Base-by-base conservation (phyloP, 352 stramenopile genomes). In the Phytophthora rubi region DNA sequence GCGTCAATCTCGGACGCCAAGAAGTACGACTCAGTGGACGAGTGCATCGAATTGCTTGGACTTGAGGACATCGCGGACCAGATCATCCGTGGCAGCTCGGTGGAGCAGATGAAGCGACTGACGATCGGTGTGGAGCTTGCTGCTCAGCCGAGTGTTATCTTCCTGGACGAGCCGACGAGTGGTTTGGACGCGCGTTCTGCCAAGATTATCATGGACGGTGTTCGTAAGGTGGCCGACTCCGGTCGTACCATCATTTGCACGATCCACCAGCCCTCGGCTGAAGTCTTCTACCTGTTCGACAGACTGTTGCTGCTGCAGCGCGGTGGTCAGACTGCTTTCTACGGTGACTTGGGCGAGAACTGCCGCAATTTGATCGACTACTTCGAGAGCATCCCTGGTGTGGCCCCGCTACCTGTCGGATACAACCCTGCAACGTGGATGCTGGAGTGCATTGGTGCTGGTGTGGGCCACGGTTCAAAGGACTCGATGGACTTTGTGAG, bases 241-340 rank as follows among this genome's bases (percentile, higher is more conserved):
- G 60, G 60, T 5, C 49, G 60, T 6, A 67, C 60, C 2, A 57
- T 97, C n/a, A 71, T 96, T 0, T 95, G 91, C 26, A 96, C 88
- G 12, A 97, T 97, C 62, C 91, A 97, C 68, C 91, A 97, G 71
- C 91, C 89, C 4, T 82, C 78, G n/a, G 82, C 80, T 8, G 81
- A 94, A 52, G 81, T 96, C 6, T 95, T 96, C 28, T 81, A 83
- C 30, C 79, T 86, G 32, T 94, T 96, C 75, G 87, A 97, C 73
- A 79, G 82, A 47, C 44, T 95, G 4, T 78, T 95, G 52, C 65
- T 97, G 3, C 67, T 97, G 23, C 66, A 86, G 48, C 61, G 64
- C 30, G 79, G 79, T 32, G 79, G 79, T 6, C 47, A 53, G 10
- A 53, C 47, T 0, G 47, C 47, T 6, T 53, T 53, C 18, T 53